Percentiles rank a stretch among this genome's conserved stretches.
Conservation (phyloP, 179 eudicot genomes). For the Patellifolia procumbens region DNA sequence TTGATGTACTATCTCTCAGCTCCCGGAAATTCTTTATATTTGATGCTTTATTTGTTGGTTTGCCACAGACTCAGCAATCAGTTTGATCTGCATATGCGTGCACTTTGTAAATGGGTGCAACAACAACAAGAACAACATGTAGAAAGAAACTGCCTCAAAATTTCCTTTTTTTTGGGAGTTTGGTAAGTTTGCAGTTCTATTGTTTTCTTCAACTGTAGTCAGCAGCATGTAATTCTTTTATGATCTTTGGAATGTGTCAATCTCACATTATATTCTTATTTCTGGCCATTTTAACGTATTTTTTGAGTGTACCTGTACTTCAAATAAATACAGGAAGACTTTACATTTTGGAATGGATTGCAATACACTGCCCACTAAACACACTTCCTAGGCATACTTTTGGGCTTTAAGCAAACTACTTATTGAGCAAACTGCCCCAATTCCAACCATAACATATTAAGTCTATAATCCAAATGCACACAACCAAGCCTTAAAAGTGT, state of each 20-base stretch:
- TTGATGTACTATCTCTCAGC: background rate
- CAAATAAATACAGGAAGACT: too few species aligned
- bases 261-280: background rate
- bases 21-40: background rate
- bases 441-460: too few species aligned
- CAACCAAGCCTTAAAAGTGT: too few species aligned
- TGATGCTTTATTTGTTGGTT: background rate
- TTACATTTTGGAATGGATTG: too few species aligned
- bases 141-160: background rate
- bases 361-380: too few species aligned
- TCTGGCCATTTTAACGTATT: background rate
- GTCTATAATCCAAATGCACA: too few species aligned
- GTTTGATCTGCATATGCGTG: background rate
- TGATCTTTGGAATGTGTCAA: background rate
- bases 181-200: background rate
- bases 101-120: background rate
- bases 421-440: too few species aligned
- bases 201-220: background rate
- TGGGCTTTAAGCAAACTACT: too few species aligned
- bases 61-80: background rate
- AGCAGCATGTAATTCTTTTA: background rate
- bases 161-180: background rate
- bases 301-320: too few species aligned
- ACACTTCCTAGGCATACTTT: too few species aligned
- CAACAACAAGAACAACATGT: background rate